Conservation (phyloP, 2,329 filamentous ascomycete species). For the Raffaelea deltoideospora region DNA sequence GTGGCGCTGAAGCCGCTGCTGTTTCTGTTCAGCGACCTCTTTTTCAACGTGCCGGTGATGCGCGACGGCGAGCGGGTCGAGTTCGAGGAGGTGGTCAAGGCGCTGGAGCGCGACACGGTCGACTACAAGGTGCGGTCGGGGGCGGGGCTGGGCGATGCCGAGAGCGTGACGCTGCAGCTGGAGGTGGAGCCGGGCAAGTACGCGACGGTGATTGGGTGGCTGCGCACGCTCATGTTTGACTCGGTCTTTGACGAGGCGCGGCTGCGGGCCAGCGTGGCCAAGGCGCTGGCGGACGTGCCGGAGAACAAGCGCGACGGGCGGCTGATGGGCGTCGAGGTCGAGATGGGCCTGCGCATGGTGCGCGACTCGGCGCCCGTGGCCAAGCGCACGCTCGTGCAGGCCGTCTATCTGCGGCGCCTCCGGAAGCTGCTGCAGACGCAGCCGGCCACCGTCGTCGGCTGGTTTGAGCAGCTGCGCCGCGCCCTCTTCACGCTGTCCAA, state of each 20-base stretch:
- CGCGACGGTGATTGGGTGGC: conserved; percentile 63
- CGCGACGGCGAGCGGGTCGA: conserved; percentile 61
- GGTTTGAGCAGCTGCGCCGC: conserved; percentile 62
- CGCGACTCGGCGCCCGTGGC: conserved; percentile 62
- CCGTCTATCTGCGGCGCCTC: conserved; percentile 72
- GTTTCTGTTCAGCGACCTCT: conserved; percentile 74
- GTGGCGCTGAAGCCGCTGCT: conserved; percentile 74
- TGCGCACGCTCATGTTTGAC: conserved; percentile 75
- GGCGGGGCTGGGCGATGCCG: conserved; percentile 56
- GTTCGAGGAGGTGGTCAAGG: conserved; percentile 85
- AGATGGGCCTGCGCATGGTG: conserved; percentile 69
- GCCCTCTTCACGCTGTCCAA: conserved; percentile 73
- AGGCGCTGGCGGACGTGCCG: conserved; percentile 81
- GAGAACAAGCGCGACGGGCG: conserved; percentile 80
- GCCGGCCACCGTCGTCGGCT: conserved; percentile 57
- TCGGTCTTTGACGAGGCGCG: conserved; percentile 66
- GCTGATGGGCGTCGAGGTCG: conserved; percentile 46
- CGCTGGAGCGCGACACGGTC: conserved; percentile 82
- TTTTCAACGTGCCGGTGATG: conserved; percentile 82
- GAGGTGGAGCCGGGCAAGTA: conserved; percentile 85
- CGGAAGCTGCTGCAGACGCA: conserved; percentile 67
- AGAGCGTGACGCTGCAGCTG: conserved; percentile 69
- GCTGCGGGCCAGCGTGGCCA: conserved; percentile 51
- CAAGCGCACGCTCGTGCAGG: conserved; percentile 70
- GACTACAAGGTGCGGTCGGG: conserved; percentile 62